These are phyloP conservation scores for Barnettozyma salicaria DNA, from an alignment of 805 yeast species.

Conservation along the genomic window DNA sequence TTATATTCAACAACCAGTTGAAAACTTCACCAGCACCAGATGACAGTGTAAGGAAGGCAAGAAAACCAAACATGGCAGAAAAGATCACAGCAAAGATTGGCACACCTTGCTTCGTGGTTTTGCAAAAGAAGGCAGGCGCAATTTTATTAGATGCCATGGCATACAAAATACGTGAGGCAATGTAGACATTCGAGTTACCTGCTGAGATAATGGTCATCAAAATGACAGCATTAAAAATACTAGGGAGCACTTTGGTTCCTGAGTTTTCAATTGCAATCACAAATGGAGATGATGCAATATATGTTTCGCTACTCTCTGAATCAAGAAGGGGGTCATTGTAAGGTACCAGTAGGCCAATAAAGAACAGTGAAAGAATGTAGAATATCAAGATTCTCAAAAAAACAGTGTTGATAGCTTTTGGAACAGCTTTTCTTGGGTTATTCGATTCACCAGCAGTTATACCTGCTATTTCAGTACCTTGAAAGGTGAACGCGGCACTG, in stretches of 20 bases:
- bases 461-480: constrained; percentile 11
- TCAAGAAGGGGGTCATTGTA: constrained; percentile 6
- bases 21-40: constrained; percentile 50
- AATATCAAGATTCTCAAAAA: constrained; percentile 9
- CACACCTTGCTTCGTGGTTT: constrained; percentile 49
- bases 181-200: constrained; percentile 64
- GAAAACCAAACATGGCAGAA: constrained; percentile 53
- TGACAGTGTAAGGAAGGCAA: constrained; percentile 52
- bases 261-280: constrained; percentile 10
- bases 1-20: constrained; percentile 62
- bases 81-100: constrained; percentile 49
- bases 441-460: constrained; percentile 10
- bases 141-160: constrained; percentile 49
- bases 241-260: constrained; percentile 40
- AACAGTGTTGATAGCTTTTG: constrained; percentile 11
- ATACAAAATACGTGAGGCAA: constrained; percentile 59
- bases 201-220: constrained; percentile 62
- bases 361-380: constrained; percentile 7
- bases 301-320: constrained; percentile 2
- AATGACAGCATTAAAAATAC: constrained; percentile 66
- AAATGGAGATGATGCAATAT: constrained; percentile 9
- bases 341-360: constrained; percentile 9
- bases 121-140: constrained; percentile 48
- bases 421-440: constrained; percentile 11
- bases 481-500: constrained; percentile 11